phyloP scores from a whole-genome alignment of 2,329 filamentous ascomycete genomes.

The Xylaria sp. region DNA sequence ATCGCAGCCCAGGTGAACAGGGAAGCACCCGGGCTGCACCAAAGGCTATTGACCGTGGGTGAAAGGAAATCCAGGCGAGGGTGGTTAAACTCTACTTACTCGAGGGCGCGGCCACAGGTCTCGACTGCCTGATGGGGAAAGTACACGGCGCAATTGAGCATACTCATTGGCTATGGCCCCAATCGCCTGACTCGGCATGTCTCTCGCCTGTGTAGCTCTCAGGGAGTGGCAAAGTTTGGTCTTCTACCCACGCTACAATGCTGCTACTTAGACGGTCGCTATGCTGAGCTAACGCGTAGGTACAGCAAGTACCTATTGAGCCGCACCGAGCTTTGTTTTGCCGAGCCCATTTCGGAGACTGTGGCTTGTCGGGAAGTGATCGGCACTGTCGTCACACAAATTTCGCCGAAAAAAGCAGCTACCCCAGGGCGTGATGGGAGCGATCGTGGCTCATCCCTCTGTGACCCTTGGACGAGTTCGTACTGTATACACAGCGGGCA shows the following conservation, averaged over 20 bases:
- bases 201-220: conserved; percentile 38
- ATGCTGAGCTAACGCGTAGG: background rate
- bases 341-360: conserved; percentile 28
- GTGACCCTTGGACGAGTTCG: conserved; percentile 3
- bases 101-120: conserved; percentile 39
- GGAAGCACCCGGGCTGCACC: background rate
- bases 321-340: conserved; percentile 24
- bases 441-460: conserved; percentile 40
- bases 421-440: conserved; percentile 44
- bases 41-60: background rate
- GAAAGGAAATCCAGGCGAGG: background rate
- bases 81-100: conserved; percentile 36
- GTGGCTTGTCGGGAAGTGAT: conserved; percentile 42
- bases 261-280: conserved; percentile 11
- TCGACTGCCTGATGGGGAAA: conserved; percentile 48
- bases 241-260: conserved; percentile 2
- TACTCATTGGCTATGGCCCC: conserved; percentile 42
- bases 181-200: conserved; percentile 36
- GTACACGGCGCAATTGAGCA: conserved; percentile 38
- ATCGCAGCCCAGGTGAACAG: background rate
- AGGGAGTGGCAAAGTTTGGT: conserved; percentile 3
- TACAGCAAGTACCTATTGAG: conserved; percentile 16
- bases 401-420: conserved; percentile 38
- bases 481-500: conserved; percentile 36
- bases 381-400: conserved; percentile 31